Base-by-base conservation (phyloP, 306 rosid species). In the Glycyrrhiza uralensis region DNA sequence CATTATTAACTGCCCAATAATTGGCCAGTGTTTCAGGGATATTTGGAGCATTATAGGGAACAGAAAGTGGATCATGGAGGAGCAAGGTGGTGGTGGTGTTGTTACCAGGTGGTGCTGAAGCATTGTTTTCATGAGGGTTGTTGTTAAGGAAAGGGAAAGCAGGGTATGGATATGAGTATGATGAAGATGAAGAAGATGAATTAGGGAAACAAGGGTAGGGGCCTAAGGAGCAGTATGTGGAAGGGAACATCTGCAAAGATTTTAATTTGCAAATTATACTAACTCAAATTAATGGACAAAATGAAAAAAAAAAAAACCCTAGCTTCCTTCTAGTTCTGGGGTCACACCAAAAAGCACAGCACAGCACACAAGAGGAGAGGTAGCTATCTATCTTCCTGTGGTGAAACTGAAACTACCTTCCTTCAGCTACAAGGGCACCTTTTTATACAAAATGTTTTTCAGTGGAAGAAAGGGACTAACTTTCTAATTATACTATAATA, bases 191-290 rank as follows among this genome's bases (percentile, higher is more conserved):
- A 32, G 87, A 79, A 13, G 79, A 59, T 0, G 81, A 71, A 2
- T 88, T 69, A 24, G 89, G 85, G 47, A 85, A 85, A 80, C 50
- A 79, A 62, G 90, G 91, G 76, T 69, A 82, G 63, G 86, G 82
- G 76, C 75, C 72, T 50, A 75, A 70, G 36, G 69, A 54, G 30
- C 62, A 72, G 51, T 75, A 67, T 32, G 49, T 50, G 5, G 72
- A 62, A 19, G 89, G 81, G 68, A 86, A 85, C 98, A 92, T 92
- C 64, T 74, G 69, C 13, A 64, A 30, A n/a, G n/a, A n/a, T n/a
- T n/a, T n/a, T n/a, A n/a, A n/a, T n/a, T n/a, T n/a, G n/a, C n/a
- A n/a, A n/a, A n/a, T n/a, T n/a, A n/a, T n/a, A n/a, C 55, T 65
- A 39, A 46, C 19, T 36, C 22, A 55, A 47, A n/a, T n/a, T n/a